Evolutionary conservation across 2,329 filamentous ascomycete genomes (phyloP).

Genomic region (Elsinoe fawcettii): DNA sequence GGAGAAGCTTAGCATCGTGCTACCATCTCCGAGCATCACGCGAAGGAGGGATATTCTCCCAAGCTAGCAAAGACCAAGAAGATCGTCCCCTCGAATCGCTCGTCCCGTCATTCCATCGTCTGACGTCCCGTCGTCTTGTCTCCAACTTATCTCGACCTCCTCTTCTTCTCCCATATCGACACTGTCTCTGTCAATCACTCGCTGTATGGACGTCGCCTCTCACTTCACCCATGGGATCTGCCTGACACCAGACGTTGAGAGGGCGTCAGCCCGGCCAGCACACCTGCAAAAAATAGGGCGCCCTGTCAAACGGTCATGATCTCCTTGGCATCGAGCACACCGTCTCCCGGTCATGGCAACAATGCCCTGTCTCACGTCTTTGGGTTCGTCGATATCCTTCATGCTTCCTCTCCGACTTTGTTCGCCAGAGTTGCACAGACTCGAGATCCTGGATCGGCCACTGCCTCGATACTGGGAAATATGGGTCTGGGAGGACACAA

Average conservation of each 20-base stretch:
- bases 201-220: slow-evolving; percentile 1
- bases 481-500: slow-evolving; percentile 19
- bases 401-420: neutral
- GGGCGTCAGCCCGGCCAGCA: slow-evolving; percentile 4
- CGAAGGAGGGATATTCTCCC: neutral
- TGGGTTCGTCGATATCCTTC: neutral
- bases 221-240: slow-evolving; percentile 3
- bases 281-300: neutral
- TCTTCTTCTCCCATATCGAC: neutral
- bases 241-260: slow-evolving; percentile 8
- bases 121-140: neutral
- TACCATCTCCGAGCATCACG: neutral
- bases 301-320: slow-evolving; percentile 8
- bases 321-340: slow-evolving; percentile 13
- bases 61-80: slow-evolving; percentile 1
- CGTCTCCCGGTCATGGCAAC: slow-evolving; percentile 9
- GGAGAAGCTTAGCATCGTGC: slow-evolving; percentile 4
- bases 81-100: slow-evolving; percentile 2
- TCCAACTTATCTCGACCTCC: neutral
- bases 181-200: neutral
- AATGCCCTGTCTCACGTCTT: neutral
- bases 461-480: slow-evolving; percentile 8
- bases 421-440: slow-evolving; percentile 8
- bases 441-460: neutral
- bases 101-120: neutral